These are phyloP conservation scores for Claviceps monticola DNA, from an alignment of 2,329 filamentous ascomycete genomes.

Conservation along the genomic window DNA sequence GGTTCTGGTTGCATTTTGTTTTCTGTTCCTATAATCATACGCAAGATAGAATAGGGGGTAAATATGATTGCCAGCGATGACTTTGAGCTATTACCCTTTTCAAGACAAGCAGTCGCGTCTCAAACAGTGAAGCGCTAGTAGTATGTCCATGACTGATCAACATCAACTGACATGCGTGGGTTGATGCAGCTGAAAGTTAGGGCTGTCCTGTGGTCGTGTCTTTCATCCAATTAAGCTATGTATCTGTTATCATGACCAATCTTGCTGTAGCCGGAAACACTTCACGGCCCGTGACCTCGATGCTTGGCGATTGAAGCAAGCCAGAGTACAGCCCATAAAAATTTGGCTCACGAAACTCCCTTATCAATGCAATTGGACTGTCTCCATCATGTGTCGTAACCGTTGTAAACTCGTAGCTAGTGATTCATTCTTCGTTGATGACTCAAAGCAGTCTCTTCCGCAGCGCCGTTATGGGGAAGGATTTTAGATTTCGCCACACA, in stretches of 20 bases:
- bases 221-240: neutral
- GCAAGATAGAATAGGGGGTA: conserved; percentile 19
- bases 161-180: neutral
- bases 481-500: conserved; percentile 69
- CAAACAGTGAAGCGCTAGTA: too few species aligned
- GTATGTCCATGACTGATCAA: neutral
- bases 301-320: neutral
- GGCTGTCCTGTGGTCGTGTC: neutral
- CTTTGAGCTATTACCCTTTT: neutral
- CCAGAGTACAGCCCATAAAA: neutral
- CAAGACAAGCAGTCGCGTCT: neutral
- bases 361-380: conserved; percentile 7
- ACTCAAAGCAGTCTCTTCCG: neutral
- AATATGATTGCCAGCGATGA: conserved; percentile 3
- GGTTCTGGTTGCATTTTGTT: conserved; percentile 11
- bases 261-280: neutral
- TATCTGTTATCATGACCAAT: neutral
- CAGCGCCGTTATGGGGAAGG: neutral
- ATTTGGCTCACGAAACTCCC: conserved; percentile 10
- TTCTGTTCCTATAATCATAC: conserved; percentile 16
- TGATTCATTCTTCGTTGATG: neutral
- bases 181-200: neutral
- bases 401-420: neutral
- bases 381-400: neutral
- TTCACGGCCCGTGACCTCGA: neutral